These are phyloP conservation scores for Herpetomonas tarakana DNA, from an alignment of 208 protist genomes.

Conservation along the genomic window DNA sequence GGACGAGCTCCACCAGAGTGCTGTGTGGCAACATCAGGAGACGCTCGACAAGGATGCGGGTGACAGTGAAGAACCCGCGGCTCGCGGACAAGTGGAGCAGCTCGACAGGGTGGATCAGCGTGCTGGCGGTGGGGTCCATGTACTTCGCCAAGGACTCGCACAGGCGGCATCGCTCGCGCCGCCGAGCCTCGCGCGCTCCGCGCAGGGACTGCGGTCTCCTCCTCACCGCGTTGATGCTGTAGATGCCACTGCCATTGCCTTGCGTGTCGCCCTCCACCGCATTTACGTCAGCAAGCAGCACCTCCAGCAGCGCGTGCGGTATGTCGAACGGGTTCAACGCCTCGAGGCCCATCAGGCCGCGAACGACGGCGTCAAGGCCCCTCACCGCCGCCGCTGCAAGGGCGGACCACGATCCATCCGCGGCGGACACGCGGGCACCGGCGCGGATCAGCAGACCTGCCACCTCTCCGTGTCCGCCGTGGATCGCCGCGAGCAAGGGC, in stretches of 20 bases:
- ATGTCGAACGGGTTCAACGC: constrained; percentile 31
- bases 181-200: not conserved
- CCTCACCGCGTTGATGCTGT: not conserved
- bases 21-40: constrained; percentile 32
- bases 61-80: constrained; percentile 39
- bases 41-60: constrained; percentile 29
- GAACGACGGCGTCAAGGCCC: constrained; percentile 39
- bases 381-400: constrained; percentile 37
- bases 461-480: constrained; percentile 30
- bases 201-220: constrained; percentile 5
- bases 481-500: constrained; percentile 41
- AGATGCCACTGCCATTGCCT: not conserved
- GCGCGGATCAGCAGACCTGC: constrained; percentile 35
- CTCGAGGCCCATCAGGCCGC: constrained; percentile 35
- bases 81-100: constrained; percentile 65
- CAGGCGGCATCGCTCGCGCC: constrained; percentile 10
- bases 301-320: constrained; percentile 23
- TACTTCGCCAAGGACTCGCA: constrained; percentile 25
- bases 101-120: constrained; percentile 47
- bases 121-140: constrained; percentile 27
- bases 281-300: constrained; percentile 1
- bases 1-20: constrained; percentile 34
- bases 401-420: constrained; percentile 39
- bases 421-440: constrained; percentile 27
- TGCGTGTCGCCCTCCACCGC: not conserved